Percentiles rank a stretch among this genome's conserved stretches.
phyloP scores from a whole-genome alignment of 2,329 filamentous ascomycete species.

The Plectosphaerella plurivora region DNA sequence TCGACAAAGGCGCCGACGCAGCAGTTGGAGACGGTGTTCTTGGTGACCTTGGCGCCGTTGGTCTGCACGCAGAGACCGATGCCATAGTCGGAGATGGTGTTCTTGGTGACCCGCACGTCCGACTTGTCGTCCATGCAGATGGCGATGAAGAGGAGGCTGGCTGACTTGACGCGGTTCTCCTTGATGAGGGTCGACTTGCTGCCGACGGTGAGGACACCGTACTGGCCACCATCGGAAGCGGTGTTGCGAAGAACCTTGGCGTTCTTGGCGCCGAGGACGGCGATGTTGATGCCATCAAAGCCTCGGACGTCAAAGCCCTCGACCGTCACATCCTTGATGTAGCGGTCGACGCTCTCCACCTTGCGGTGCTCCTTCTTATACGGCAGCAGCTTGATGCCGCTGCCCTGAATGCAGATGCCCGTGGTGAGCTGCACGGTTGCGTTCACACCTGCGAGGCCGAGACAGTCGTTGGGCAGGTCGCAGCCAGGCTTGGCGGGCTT shows the following conservation, averaged over 20 bases:
- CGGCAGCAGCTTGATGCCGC: conserved; percentile 15
- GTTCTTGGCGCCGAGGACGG: conserved; percentile 25
- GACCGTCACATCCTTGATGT: conserved; percentile 24
- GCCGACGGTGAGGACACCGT: conserved; percentile 30
- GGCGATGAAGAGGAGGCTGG: conserved; percentile 17
- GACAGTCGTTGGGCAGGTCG: conserved; percentile 20
- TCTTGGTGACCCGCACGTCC: conserved; percentile 19
- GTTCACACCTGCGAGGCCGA: conserved; percentile 19
- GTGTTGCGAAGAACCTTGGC: conserved; percentile 19
- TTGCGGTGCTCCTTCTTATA: conserved; percentile 24
- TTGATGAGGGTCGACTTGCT: conserved; percentile 21
- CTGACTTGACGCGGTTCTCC: conserved; percentile 20
- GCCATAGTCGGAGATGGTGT: conserved; percentile 21
- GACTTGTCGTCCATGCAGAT: conserved; percentile 30
- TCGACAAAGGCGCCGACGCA: conserved; percentile 28
- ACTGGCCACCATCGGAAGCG: conserved; percentile 19
- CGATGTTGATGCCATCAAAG: conserved; percentile 29
- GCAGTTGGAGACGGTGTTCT: conserved; percentile 23
- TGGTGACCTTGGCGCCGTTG: conserved; percentile 19
- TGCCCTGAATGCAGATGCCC: conserved; percentile 29
- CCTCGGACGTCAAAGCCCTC: conserved; percentile 24
- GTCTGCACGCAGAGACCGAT: conserved; percentile 31
- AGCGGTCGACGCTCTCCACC: conserved; percentile 17
- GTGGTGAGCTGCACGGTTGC: conserved; percentile 8
- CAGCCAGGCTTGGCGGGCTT: conserved; percentile 3